Evolutionary conservation across 2,329 filamentous ascomycete genomes (phyloP).

Genomic region (Colletotrichum plurivorum): DNA sequence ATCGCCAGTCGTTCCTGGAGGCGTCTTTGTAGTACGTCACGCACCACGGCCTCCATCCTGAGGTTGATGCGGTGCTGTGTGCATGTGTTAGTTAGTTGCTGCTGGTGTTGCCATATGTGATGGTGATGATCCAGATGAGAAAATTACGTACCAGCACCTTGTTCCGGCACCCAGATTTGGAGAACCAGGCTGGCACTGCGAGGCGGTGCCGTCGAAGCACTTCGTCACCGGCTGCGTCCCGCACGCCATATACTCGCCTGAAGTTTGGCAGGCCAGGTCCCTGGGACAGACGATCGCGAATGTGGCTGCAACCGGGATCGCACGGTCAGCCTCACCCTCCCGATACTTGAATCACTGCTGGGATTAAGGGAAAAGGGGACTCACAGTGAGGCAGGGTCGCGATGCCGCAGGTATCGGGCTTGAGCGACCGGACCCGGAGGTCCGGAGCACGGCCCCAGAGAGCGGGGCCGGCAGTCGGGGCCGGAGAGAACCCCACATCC

Average conservation of each 20-base stretch:
- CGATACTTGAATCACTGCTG: neutral
- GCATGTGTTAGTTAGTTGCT: neutral
- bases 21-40: neutral
- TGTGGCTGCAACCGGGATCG: neutral
- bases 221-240: neutral
- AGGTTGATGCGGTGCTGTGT: neutral
- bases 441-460: neutral
- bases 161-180: neutral
- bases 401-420: neutral
- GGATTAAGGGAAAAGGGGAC: neutral
- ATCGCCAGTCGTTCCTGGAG: neutral
- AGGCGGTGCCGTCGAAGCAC: neutral
- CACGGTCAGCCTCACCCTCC: neutral
- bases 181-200: neutral
- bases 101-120: no score
- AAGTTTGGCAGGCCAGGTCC: neutral
- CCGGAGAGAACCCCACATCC: neutral
- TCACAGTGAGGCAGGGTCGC: neutral
- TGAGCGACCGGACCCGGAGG: neutral
- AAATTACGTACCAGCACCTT: neutral
- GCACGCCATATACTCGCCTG: neutral
- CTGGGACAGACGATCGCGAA: neutral
- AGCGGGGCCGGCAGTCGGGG: neutral
- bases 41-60: neutral
- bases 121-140: neutral